Conservation (phyloP, 768 basidiomycete genomes). For the Mycena leptocephala region DNA sequence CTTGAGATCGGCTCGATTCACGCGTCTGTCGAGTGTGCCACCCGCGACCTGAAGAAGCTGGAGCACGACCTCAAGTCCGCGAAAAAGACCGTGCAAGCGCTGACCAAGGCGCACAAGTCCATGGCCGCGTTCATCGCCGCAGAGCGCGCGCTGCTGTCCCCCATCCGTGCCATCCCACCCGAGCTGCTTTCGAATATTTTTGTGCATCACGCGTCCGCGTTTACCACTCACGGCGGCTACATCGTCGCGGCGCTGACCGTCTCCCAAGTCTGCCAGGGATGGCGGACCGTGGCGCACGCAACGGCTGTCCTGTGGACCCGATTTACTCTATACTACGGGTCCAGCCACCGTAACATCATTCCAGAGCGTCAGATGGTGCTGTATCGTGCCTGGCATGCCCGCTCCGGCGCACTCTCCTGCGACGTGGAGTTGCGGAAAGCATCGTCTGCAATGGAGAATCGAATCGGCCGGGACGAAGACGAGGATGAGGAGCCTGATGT, state of each 20-base stretch:
- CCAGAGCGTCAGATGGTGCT: background rate
- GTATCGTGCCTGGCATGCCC: background rate
- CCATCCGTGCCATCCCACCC: conserved; percentile 1
- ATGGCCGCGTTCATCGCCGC: background rate
- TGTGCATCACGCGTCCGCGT: background rate
- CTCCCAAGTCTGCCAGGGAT: conserved; percentile 7
- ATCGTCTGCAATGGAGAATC: background rate
- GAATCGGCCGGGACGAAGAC: background rate
- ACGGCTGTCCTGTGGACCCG: conserved; percentile 14
- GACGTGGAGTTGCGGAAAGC: conserved; percentile 15
- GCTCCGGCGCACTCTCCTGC: conserved; percentile 1
- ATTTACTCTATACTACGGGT: conserved; percentile 12
- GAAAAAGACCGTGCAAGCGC: background rate
- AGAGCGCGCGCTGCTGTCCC: conserved; percentile 19
- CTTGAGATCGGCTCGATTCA: conserved; percentile 16
- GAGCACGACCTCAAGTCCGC: background rate
- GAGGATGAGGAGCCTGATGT: background rate
- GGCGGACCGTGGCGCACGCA: conserved; percentile 4
- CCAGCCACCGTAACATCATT: background rate
- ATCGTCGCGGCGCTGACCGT: conserved; percentile 3
- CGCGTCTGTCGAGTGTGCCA: background rate
- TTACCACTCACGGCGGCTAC: background rate
- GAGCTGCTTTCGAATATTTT: conserved; percentile 13
- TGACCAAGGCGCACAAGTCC: background rate
- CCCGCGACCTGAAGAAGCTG: background rate